Conservation (phyloP, 441 rosid species). For the Gossypium davidsonii region DNA sequence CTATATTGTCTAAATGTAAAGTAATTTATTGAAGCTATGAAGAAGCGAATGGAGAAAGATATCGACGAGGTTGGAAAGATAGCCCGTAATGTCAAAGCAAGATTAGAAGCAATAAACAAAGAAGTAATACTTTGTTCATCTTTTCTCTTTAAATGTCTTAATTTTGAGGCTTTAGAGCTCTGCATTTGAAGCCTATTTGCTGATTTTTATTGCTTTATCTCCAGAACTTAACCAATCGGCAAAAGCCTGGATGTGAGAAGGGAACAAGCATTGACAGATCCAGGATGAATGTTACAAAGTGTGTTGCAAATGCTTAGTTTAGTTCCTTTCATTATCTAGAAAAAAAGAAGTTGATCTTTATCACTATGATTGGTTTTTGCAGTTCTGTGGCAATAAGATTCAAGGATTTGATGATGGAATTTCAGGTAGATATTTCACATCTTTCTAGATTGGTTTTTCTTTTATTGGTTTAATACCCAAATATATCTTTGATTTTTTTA, state of each 20-base stretch:
- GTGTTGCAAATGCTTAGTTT: slow-evolving; percentile 13
- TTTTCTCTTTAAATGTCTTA: background rate
- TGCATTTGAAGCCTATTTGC: background rate
- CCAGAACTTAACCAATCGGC: slow-evolving; percentile 71
- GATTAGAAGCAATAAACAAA: slow-evolving; percentile 67
- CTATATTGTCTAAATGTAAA: background rate
- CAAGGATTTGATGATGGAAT: slow-evolving; percentile 73
- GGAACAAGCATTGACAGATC: slow-evolving; percentile 87
- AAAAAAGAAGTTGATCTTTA: background rate
- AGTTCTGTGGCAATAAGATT: slow-evolving; percentile 60
- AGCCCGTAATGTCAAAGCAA: slow-evolving; percentile 69
- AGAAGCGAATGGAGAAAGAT: slow-evolving; percentile 85
- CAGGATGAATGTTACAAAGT: slow-evolving; percentile 79
- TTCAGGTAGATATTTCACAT: slow-evolving; percentile 47
- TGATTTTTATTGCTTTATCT: slow-evolving; percentile 11
- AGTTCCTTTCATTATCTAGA: background rate
- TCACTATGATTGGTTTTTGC: slow-evolving; percentile 16
- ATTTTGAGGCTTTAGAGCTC: background rate
- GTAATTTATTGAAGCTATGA: slow-evolving; percentile 48
- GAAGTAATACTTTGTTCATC: slow-evolving; percentile 39
- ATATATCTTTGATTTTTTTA: background rate
- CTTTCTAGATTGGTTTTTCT: background rate
- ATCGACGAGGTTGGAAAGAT: slow-evolving; percentile 84
- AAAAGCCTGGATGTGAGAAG: slow-evolving; percentile 80
- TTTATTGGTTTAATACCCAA: background rate